Evolutionary conservation across 805 yeast genomes (phyloP).

Genomic region (Schwanniomyces vanrijiae): DNA sequence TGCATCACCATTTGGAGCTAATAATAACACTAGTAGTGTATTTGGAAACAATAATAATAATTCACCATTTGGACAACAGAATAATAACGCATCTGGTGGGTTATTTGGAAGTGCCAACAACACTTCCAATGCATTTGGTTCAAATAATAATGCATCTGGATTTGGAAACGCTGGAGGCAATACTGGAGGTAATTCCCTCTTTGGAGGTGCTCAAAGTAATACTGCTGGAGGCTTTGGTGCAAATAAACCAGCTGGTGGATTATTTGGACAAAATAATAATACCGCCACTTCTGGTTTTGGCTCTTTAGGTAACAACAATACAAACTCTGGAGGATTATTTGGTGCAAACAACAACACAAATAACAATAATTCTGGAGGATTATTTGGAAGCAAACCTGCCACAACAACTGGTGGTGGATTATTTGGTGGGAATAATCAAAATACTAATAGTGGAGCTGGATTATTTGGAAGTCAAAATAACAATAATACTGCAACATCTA

Average conservation of each 20-base stretch:
- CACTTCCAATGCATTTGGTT: conserved; percentile 13
- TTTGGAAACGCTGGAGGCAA: conserved; percentile 2
- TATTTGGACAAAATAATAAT: conserved; percentile 39
- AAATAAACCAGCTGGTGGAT: conserved; percentile 24
- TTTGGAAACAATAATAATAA: conserved; percentile 34
- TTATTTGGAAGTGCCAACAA: conserved; percentile 15
- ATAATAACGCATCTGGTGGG: conserved; percentile 13
- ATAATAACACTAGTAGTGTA: conserved; percentile 13
- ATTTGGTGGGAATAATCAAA: conserved; percentile 20
- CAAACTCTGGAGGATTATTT: conserved; percentile 18
- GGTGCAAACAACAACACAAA: conserved; percentile 12
- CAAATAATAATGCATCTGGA: conserved; percentile 5
- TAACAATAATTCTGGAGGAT: conserved; percentile 10
- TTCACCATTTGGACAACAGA: conserved; percentile 36
- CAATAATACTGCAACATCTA: conserved; percentile 7
- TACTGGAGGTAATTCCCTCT: conserved; percentile 10
- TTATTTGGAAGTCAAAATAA: conserved; percentile 39
- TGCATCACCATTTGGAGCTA: conserved; percentile 16
- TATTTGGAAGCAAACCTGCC: conserved; percentile 19
- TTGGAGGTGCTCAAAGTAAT: conserved; percentile 20
- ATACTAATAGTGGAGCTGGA: conserved; percentile 22
- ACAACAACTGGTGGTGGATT: conserved; percentile 27
- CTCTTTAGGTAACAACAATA: conserved; percentile 20
- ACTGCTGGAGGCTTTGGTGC: conserved; percentile 31
- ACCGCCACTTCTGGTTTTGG: conserved; percentile 34